Percentiles rank a stretch among this genome's conserved stretches.
Conservation (phyloP, 208 protist species). For the Sergeia podlipaevii region DNA sequence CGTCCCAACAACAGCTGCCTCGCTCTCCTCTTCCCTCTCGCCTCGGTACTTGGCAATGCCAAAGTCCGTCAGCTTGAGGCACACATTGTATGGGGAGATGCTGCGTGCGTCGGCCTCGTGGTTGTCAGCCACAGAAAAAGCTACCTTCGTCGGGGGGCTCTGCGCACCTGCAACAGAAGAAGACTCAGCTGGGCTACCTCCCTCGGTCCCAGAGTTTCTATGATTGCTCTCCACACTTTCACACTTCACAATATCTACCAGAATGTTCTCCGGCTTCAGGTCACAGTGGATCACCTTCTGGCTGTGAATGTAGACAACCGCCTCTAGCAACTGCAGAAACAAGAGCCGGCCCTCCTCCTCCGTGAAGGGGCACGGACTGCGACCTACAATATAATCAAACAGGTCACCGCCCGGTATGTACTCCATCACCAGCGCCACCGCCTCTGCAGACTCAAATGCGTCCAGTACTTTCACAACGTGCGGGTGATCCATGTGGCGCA, state of each 20-base stretch:
- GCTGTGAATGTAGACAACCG: constrained; percentile 55
- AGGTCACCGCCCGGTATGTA: constrained; percentile 63
- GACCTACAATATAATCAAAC: constrained; percentile 75
- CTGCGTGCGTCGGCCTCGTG: constrained; percentile 33
- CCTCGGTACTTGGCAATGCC: constrained; percentile 61
- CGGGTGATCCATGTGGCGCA: constrained; percentile 56
- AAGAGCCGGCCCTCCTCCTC: constrained; percentile 55
- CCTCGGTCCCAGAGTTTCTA: too few species aligned
- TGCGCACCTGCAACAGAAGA: too few species aligned
- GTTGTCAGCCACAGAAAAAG: constrained; percentile 27
- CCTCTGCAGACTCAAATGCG: constrained; percentile 37
- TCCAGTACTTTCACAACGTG: constrained; percentile 66
- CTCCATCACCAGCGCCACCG: constrained; percentile 78
- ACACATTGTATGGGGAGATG: constrained; percentile 39
- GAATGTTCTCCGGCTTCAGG: constrained; percentile 78
- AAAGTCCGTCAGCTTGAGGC: constrained; percentile 76
- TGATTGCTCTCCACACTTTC: too few species aligned
- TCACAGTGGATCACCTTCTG: constrained; percentile 66
- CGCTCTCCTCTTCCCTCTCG: constrained; percentile 3
- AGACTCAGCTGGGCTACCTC: too few species aligned
- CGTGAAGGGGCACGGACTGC: constrained; percentile 47
- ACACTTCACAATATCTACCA: constrained; percentile 19
- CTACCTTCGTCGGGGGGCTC: not conserved
- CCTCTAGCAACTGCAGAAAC: constrained; percentile 68
- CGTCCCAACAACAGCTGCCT: constrained; percentile 31